Conservation (phyloP, 148 eudicot species). For the Diospyros lotus region DNA sequence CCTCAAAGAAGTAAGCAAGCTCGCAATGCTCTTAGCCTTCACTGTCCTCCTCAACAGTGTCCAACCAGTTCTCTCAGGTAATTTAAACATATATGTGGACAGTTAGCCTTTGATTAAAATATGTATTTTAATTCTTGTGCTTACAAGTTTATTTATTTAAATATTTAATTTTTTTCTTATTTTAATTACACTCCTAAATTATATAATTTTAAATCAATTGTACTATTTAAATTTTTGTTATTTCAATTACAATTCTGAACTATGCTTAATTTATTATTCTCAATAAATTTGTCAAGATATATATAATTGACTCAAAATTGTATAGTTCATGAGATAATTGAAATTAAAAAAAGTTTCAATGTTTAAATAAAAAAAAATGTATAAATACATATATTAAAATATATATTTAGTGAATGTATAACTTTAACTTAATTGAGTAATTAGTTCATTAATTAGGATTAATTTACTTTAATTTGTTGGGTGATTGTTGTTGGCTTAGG, state of each 20-base stretch:
- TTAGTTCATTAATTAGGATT: neutral
- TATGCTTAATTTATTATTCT: too few relatives aligned
- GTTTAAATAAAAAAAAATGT: too few relatives aligned
- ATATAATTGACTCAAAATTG: too few relatives aligned
- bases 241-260: neutral
- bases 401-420: too few relatives aligned
- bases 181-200: too few relatives aligned
- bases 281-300: too few relatives aligned
- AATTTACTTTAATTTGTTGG: neutral
- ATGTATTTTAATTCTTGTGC: too few relatives aligned
- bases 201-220: too few relatives aligned
- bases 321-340: too few relatives aligned
- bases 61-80: constrained; percentile 66
- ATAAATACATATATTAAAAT: too few relatives aligned
- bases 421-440: too few relatives aligned
- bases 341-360: too few relatives aligned
- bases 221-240: neutral
- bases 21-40: constrained; percentile 47
- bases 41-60: constrained; percentile 60
- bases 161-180: neutral
- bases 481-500: neutral
- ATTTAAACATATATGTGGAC: neutral
- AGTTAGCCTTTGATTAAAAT: neutral
- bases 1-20: constrained; percentile 39
- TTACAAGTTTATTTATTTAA: neutral